Conservation (phyloP, 306 rosid genomes). For the Glycyrrhiza uralensis region DNA sequence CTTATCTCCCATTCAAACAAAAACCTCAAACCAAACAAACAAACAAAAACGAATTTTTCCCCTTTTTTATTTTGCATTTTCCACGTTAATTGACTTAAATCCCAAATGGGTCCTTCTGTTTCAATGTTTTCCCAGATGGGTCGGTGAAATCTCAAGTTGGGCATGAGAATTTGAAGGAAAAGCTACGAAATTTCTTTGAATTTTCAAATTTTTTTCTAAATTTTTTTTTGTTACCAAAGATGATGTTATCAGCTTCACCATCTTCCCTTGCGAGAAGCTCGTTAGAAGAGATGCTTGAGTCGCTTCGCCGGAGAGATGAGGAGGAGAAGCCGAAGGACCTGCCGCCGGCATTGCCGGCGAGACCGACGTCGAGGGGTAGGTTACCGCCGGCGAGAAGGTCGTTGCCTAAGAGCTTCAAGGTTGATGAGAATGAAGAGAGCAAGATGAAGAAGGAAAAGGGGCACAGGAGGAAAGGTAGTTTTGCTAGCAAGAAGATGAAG, state of each 20-base stretch:
- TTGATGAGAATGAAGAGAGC: too few species aligned
- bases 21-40: background rate
- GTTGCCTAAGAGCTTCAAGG: conserved; percentile 57
- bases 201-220: background rate
- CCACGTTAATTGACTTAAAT: background rate
- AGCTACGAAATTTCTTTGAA: conserved; percentile 5
- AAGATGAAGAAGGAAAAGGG: conserved; percentile 39
- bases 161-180: conserved; percentile 28
- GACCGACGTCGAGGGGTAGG: conserved; percentile 75
- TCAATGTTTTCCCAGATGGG: conserved; percentile 4
- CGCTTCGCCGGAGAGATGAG: conserved; percentile 75
- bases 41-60: background rate
- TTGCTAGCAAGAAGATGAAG: conserved; percentile 60
- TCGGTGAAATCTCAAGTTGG: conserved; percentile 23
- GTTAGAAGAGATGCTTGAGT: conserved; percentile 92
- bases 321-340: conserved; percentile 72
- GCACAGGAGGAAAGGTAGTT: conserved; percentile 44
- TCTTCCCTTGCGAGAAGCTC: conserved; percentile 74
- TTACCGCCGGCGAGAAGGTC: conserved; percentile 71
- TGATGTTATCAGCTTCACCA: conserved; percentile 71
- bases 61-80: background rate
- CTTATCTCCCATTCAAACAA: background rate
- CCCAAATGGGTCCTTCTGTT: conserved; percentile 13
- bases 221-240: background rate
- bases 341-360: conserved; percentile 95